Conservation (phyloP, 441 rosid species). For the Flueggea neowawraea region DNA sequence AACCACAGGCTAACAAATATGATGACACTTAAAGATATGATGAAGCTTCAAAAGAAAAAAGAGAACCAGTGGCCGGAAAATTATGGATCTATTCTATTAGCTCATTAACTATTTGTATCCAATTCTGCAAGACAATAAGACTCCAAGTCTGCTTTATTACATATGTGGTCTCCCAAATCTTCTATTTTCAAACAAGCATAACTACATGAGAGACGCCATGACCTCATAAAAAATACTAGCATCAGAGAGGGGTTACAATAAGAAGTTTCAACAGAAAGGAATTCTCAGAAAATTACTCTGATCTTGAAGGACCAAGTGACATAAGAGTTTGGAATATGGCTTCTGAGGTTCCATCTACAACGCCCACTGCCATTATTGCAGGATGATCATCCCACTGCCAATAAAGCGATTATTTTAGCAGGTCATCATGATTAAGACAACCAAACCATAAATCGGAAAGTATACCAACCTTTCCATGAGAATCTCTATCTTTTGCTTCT, state of each 20-base stretch:
- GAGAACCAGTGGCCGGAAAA: too few relatives aligned
- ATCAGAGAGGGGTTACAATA: not conserved
- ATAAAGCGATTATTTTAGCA: constrained; percentile 11
- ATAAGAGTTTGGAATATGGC: constrained; percentile 90
- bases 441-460: constrained; percentile 10
- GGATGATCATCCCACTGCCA: constrained; percentile 96
- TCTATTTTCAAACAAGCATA: too few relatives aligned
- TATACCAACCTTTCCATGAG: constrained; percentile 62
- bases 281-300: constrained; percentile 45
- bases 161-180: too few relatives aligned
- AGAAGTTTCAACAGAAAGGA: not conserved
- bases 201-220: too few relatives aligned
- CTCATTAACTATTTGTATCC: too few relatives aligned
- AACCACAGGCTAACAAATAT: too few relatives aligned
- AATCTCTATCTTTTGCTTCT: constrained; percentile 88
- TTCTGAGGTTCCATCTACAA: constrained; percentile 94
- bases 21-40: too few relatives aligned
- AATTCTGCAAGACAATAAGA: too few relatives aligned
- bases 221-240: not conserved
- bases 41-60: too few relatives aligned
- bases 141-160: too few relatives aligned
- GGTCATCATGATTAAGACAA: constrained; percentile 8
- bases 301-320: constrained; percentile 98
- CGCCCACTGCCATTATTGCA: constrained; percentile 98
- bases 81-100: too few relatives aligned